Base-by-base conservation (phyloP, 2,329 filamentous ascomycete species). In the Teratosphaeriaceae sp. region DNA sequence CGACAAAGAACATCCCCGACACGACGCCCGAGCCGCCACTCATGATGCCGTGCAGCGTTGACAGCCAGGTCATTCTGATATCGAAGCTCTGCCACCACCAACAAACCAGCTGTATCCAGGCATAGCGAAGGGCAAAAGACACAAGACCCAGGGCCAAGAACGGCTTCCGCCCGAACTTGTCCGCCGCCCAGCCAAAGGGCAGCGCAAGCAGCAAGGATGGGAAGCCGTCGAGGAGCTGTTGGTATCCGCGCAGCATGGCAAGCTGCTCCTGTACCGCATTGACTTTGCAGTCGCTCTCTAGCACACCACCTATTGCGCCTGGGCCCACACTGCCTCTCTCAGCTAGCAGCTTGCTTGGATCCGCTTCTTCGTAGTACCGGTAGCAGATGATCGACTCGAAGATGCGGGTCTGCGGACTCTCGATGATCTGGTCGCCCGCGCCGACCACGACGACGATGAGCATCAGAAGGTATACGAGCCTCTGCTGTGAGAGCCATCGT, bases 361-460 rank as follows among this genome's bases (percentile, higher is more conserved):
- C 52, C 34, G 67, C 58, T 2, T 67, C 60, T 4, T 71, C 68
- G 49, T 71, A 73, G 47, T 71, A 65, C 13, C 65, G 53, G 19
- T 70, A 69, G 56, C 77, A 80, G 34, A 77, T 68, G 35, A 78
- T 68, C 40, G 68, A 65, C 54, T 80, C 76, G 49, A 74, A 67
- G 39, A 79, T 66, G 41, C 72, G 69, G 38, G 69, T 72, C 34
- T 61, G 55, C 0, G 76, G 72, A 3, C 73, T 65, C 23, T 57
- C 54, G 15, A 46, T 16, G 42, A 65, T 48, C 57, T 63, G 42
- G 61, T 65, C 53, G 46, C 66, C 69, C 11, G 71, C 68, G 40
- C 71, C 48, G 31, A 74, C 49, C 39, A 74, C 61, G 30, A 70
- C 13, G 33, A 35, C 22, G 27, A 41, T 8, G 27, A 67, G 48